Conservation (phyloP, 2,329 filamentous ascomycete genomes). For the Claviceps sp. region DNA sequence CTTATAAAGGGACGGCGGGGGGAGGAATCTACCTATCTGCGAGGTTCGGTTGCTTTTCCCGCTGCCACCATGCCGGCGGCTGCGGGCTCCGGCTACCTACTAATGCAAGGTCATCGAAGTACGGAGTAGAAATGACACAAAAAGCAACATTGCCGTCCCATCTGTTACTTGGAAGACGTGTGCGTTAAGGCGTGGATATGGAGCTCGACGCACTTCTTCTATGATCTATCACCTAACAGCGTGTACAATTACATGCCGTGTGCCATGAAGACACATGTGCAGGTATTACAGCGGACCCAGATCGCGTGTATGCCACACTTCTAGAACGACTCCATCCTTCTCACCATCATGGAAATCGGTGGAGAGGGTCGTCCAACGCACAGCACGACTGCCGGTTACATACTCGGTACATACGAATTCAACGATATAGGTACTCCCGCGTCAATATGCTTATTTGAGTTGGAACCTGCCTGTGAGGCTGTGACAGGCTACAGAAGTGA, state of each 20-base stretch:
- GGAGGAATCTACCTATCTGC: neutral
- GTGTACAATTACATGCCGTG: neutral
- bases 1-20: neutral
- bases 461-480: too few relatives aligned
- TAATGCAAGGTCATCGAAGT: neutral
- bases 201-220: neutral
- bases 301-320: neutral
- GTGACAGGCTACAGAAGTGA: too few relatives aligned
- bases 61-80: neutral
- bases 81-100: neutral
- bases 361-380: neutral
- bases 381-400: neutral
- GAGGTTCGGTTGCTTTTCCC: neutral
- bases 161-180: neutral
- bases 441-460: too few relatives aligned
- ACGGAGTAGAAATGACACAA: neutral
- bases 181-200: neutral
- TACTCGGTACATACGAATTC: too few relatives aligned
- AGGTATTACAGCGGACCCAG: neutral
- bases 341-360: neutral
- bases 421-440: too few relatives aligned
- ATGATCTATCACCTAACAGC: neutral
- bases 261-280: neutral
- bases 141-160: neutral
- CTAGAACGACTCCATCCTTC: neutral